A percentile compares a stretch with the other conserved stretches of the same genome.
phyloP scores from a whole-genome alignment of 129 eudicot genomes.

The Artemisia annua region DNA sequence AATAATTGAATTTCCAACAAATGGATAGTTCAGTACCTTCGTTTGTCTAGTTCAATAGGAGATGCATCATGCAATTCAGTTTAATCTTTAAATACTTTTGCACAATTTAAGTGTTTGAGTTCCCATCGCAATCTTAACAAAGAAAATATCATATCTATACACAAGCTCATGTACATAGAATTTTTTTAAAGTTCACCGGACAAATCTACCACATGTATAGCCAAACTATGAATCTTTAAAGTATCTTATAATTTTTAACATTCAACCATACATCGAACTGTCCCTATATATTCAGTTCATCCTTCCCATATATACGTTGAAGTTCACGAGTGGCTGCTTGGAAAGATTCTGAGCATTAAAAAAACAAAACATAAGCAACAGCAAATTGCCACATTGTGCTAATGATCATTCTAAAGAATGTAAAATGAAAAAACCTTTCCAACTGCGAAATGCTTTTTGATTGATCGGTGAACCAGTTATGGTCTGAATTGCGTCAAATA shows the following conservation, averaged over 20 bases:
- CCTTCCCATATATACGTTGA: constrained; percentile 88
- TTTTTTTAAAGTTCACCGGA: not conserved
- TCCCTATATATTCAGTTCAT: constrained; percentile 55
- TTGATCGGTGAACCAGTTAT: constrained; percentile 75
- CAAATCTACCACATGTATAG: too few species aligned
- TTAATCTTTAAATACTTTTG: too few species aligned
- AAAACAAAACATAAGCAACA: not conserved
- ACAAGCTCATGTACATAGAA: not conserved
- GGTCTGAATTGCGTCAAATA: constrained; percentile 75
- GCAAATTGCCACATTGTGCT: not conserved
- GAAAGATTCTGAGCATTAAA: constrained; percentile 51
- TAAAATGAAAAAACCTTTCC: constrained; percentile 59
- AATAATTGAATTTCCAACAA: too few species aligned
- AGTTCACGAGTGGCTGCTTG: constrained; percentile 93
- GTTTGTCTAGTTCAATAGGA: too few species aligned
- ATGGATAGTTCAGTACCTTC: too few species aligned
- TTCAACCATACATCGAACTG: constrained; percentile 3
- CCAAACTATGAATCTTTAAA: not conserved
- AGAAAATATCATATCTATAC: constrained; percentile 10
- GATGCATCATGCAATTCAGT: too few species aligned
- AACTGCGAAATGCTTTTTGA: constrained; percentile 78
- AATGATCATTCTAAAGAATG: constrained; percentile 1
- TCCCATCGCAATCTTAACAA: not conserved
- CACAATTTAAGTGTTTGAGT: too few species aligned
- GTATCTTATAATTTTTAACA: constrained; percentile 15